These are phyloP conservation scores for Erucastrum elatum DNA, from an alignment of 345 rosid genomes.

Conservation along the genomic window DNA sequence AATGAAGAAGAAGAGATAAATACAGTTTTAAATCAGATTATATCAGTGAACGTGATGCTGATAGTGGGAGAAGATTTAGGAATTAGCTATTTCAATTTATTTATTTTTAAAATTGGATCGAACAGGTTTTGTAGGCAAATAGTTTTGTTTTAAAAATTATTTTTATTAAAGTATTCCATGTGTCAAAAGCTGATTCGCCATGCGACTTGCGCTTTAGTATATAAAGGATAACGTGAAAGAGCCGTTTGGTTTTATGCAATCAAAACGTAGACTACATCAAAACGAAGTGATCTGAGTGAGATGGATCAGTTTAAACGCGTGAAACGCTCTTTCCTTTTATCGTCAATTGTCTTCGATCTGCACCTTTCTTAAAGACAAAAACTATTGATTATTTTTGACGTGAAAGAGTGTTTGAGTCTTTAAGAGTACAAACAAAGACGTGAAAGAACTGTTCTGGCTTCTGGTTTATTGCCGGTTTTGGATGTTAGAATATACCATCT, in stretches of 20 bases:
- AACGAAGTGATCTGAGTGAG: not conserved
- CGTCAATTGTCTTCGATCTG: not conserved
- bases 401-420: not conserved
- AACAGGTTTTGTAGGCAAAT: too few species aligned
- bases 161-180: too few species aligned
- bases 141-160: too few species aligned
- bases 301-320: not conserved
- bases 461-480: not conserved
- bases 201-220: too few species aligned
- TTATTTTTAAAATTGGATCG: too few species aligned
- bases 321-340: not conserved
- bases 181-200: too few species aligned
- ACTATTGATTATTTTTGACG: not conserved
- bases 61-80: too few species aligned
- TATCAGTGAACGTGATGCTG: too few species aligned
- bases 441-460: not conserved
- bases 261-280: not conserved
- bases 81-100: too few species aligned
- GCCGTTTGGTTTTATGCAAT: slow-evolving; percentile 11
- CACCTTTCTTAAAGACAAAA: not conserved
- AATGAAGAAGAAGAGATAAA: too few species aligned
- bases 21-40: too few species aligned
- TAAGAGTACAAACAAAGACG: not conserved
- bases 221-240: slow-evolving; percentile 23
- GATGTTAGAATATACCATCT: too few species aligned